Conservation (phyloP, 2,329 filamentous ascomycete species). For the Pochonia chlamydosporia region DNA sequence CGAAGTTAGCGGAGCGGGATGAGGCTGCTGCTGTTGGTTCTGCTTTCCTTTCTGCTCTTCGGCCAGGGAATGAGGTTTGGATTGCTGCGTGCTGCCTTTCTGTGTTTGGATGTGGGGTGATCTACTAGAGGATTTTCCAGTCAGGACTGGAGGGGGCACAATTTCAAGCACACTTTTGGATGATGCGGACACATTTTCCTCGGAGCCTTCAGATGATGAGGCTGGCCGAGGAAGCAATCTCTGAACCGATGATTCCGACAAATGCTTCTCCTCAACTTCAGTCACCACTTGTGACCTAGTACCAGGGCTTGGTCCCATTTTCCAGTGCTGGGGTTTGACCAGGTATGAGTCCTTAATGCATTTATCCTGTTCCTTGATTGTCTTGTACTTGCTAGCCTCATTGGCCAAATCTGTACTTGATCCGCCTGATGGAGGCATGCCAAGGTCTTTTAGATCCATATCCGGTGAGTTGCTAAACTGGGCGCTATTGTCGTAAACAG, state of each 20-base stretch:
- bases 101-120: slow-evolving; percentile 63
- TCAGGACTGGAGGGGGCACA: slow-evolving; percentile 62
- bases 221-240: slow-evolving; percentile 32
- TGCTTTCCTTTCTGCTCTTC: slow-evolving; percentile 8
- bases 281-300: slow-evolving; percentile 50
- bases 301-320: slow-evolving; percentile 44
- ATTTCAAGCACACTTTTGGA: slow-evolving; percentile 59
- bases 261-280: slow-evolving; percentile 41
- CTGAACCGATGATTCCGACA: slow-evolving; percentile 25
- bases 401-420: slow-evolving; percentile 41
- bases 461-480: slow-evolving; percentile 50
- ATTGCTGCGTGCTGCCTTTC: slow-evolving; percentile 24
- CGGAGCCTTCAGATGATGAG: slow-evolving; percentile 47
- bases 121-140: slow-evolving; percentile 56
- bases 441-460: slow-evolving; percentile 45
- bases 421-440: slow-evolving; percentile 28
- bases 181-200: slow-evolving; percentile 60
- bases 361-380: slow-evolving; percentile 45
- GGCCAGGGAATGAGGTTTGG: slow-evolving; percentile 7
- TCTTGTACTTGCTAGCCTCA: slow-evolving; percentile 46
- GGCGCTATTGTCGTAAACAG: slow-evolving; percentile 39
- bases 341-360: slow-evolving; percentile 67
- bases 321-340: slow-evolving; percentile 58
- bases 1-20: slow-evolving; percentile 80
- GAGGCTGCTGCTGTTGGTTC: slow-evolving; percentile 29